phyloP scores from a whole-genome alignment of 305 asterid genomes.

The Fraxinus dipetala region DNA sequence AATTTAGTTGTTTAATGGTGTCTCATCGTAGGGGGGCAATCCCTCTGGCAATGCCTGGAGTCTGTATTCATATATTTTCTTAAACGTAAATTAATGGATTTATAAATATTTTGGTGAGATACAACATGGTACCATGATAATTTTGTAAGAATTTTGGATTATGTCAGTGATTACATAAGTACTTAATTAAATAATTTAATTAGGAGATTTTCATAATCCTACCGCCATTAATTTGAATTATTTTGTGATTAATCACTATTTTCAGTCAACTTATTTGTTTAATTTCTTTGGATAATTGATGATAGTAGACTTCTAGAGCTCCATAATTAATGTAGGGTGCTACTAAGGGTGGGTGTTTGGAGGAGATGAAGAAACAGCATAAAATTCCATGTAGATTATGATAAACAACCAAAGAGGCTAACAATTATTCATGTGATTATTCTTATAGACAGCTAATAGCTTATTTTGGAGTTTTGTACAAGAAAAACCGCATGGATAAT shows the following conservation, averaged over 20 bases:
- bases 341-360: neutral
- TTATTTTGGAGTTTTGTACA: neutral
- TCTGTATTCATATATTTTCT: neutral
- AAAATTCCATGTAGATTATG: neutral
- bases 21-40: slow-evolving; percentile 33
- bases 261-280: neutral
- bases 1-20: slow-evolving; percentile 22
- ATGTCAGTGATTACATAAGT: neutral
- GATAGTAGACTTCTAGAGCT: neutral
- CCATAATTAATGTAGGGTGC: neutral
- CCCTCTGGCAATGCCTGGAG: slow-evolving; percentile 11
- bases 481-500: neutral
- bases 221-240: neutral
- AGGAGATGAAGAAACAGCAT: neutral
- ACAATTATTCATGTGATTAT: neutral
- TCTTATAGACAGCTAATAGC: neutral
- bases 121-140: neutral
- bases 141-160: neutral
- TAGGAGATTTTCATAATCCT: neutral
- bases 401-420: neutral
- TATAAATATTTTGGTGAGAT: neutral
- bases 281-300: neutral
- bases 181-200: neutral
- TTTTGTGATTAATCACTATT: neutral
- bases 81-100: neutral